phyloP scores from a whole-genome alignment of 176 grass and related monocot genomes.

The Aegilops umbellulata region DNA sequence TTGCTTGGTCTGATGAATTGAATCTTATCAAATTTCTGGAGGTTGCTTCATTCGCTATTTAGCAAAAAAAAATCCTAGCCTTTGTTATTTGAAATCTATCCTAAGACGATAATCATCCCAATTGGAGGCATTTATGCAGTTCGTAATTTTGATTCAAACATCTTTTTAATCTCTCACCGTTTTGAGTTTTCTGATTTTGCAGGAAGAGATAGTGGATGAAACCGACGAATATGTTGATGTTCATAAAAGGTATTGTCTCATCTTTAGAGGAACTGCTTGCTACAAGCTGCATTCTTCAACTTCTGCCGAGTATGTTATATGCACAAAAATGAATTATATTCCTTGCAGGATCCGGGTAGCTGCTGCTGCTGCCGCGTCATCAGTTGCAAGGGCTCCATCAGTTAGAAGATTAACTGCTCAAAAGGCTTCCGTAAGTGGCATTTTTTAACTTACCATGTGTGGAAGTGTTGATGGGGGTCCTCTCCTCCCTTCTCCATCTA shows the following conservation, averaged over 20 bases:
- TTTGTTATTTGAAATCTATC: background rate
- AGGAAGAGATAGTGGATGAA: slow-evolving; percentile 99
- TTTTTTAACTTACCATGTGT: background rate
- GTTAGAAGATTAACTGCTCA: slow-evolving; percentile 78
- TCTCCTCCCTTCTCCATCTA: background rate
- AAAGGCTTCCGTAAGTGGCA: slow-evolving; percentile 73
- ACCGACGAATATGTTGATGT: slow-evolving; percentile 99
- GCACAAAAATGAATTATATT: slow-evolving; percentile 10
- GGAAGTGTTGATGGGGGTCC: background rate
- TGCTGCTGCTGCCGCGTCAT: slow-evolving; percentile 88
- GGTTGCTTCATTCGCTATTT: background rate
- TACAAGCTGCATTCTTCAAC: slow-evolving; percentile 3
- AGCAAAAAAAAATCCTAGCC: background rate
- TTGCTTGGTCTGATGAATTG: background rate
- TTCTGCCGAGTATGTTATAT: slow-evolving; percentile 14
- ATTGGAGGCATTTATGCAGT: slow-evolving; percentile 3
- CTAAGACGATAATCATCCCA: background rate
- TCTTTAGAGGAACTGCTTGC: background rate
- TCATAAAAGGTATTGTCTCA: slow-evolving; percentile 78
- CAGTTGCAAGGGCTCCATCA: slow-evolving; percentile 94
- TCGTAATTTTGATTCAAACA: slow-evolving; percentile 10
- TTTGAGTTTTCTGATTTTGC: slow-evolving; percentile 25
- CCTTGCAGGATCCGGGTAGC: slow-evolving; percentile 85
- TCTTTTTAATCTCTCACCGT: background rate
- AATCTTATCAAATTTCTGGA: background rate